phyloP scores from a whole-genome alignment of 441 rosid species.

The Melastoma candidum region DNA sequence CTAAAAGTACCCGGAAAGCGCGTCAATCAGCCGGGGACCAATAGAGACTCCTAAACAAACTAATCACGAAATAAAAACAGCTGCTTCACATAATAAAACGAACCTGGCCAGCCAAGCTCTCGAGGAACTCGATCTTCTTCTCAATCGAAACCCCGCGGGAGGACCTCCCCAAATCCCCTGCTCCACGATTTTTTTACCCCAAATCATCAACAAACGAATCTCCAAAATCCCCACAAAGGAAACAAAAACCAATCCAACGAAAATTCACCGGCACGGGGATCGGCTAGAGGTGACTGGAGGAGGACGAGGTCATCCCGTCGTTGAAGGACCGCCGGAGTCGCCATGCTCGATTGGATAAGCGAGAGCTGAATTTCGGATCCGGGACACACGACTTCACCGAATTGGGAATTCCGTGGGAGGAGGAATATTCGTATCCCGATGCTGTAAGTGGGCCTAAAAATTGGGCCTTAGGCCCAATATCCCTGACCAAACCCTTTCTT shows the following conservation, averaged over 20 bases:
- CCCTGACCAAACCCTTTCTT: no score
- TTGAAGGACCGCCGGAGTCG: constrained; percentile 48
- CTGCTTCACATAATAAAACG: background rate
- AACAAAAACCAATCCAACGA: background rate
- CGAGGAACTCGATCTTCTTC: constrained; percentile 84
- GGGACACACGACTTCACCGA: no score
- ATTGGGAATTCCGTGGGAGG: no score
- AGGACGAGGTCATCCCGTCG: constrained; percentile 30
- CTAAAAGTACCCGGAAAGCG: no score
- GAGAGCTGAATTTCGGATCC: no score
- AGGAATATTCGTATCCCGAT: no score
- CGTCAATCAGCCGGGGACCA: background rate
- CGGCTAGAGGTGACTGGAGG: constrained; percentile 32
- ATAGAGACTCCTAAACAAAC: constrained; percentile 11
- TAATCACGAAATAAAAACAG: background rate
- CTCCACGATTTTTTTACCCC: no score
- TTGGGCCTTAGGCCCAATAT: no score
- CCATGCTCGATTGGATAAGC: constrained; percentile 37
- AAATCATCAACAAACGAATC: no score
- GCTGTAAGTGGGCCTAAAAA: no score
- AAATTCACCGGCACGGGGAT: constrained; percentile 14
- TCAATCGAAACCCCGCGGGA: constrained; percentile 61
- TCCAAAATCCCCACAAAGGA: background rate
- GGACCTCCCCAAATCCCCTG: constrained; percentile 31
- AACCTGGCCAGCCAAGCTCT: constrained; percentile 73